Base-by-base conservation (phyloP, 176 grass and related monocot genomes). In the Pharus latifolius region DNA sequence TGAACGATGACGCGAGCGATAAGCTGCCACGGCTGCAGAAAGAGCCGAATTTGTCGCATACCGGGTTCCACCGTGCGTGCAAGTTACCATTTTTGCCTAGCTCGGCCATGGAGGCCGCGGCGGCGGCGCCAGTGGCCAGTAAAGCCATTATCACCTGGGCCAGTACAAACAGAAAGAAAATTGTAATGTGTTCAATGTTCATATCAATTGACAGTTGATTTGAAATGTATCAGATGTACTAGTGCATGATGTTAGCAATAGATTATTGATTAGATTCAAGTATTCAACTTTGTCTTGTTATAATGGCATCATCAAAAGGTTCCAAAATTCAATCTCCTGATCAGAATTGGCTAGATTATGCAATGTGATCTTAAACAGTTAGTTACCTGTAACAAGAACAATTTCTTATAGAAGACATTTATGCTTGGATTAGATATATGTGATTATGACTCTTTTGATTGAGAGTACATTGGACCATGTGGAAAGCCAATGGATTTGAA, bases 31-130 rank as follows among this genome's bases (percentile, higher is more conserved):
- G 87, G 73, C 35, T 65, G 81, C 95, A 99, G 80, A 99, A 94
- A 20, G 81, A 67, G 25, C 76, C 40, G 19, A 94, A 99, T 15
- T 65, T 94, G 75, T 91, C 79, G 58, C 87, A 99, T 28, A 91
- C 73, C 2, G 87, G 90, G 60, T 91, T 94, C 95, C 95, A 99
- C 41, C 76, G 88, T 38, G 90, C 63, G 60, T 99, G 83, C 57
- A 79, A 56, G 76, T 99, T 99, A 14, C 90, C 90, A 3, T 94
- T 75, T 74, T 86, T 99, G 3, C 90, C 90, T 31, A 99, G 45
- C 71, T 88, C 79, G 0, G 95, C 87, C 72, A 94, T 85, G 0
- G 95, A 80, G 0, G 76, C 77, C 2, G 87, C 87, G 9, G 90
- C 59, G 9, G 87, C 70, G 0, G 78, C 82, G 55, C 84, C 75